Conservation (phyloP, 176 grass and related monocot genomes). For the Paspalum notatum region DNA sequence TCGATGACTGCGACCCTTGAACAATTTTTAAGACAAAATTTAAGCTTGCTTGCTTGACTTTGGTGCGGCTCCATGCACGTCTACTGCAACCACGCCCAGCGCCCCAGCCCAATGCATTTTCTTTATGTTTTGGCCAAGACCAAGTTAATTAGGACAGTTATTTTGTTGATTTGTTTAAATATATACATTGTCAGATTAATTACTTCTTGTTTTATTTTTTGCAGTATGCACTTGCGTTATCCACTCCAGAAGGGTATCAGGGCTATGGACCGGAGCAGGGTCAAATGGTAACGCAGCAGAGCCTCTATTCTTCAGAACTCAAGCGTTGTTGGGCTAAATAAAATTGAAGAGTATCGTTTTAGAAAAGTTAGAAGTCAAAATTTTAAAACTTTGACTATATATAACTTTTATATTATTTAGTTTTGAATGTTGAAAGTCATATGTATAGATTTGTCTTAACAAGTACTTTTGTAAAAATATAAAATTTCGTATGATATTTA, state of each 20-base stretch:
- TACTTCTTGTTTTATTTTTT: not conserved
- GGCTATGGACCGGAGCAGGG: constrained; percentile 92
- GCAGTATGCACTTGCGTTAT: constrained; percentile 78
- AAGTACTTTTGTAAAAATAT: too few species aligned
- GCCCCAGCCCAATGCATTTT: not conserved
- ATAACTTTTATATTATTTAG: too few species aligned
- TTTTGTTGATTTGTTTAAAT: not conserved
- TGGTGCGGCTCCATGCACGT: not conserved
- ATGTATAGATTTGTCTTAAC: too few species aligned
- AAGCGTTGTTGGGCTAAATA: too few species aligned
- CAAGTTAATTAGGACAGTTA: not conserved
- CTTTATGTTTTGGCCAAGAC: not conserved
- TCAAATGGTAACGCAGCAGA: constrained; percentile 57
- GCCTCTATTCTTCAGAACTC: not conserved
- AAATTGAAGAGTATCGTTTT: too few species aligned
- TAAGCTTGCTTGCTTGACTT: constrained; percentile 9
- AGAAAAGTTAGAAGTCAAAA: too few species aligned
- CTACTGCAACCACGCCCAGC: not conserved
- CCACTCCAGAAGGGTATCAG: constrained; percentile 85
- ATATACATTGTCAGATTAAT: not conserved
- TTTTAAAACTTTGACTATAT: too few species aligned
- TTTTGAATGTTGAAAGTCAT: too few species aligned
- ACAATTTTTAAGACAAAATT: not conserved
- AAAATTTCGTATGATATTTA: too few species aligned
- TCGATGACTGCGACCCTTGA: constrained; percentile 9